Conservation (phyloP, 2,329 filamentous ascomycete species). For the Tolypocladium cylindrosporum region DNA sequence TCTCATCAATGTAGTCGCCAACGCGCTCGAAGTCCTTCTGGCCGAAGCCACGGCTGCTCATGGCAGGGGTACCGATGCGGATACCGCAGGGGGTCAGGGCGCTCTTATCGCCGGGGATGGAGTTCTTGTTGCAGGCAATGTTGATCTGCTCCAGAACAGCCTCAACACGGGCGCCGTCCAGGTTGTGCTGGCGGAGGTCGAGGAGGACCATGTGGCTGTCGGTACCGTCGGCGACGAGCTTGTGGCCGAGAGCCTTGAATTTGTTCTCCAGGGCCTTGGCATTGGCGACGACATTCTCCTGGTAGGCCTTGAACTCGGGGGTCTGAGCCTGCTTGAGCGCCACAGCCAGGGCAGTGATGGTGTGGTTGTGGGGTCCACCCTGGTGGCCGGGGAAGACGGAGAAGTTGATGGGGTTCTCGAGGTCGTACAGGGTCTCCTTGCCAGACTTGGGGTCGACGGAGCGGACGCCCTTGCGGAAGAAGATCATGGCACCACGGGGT, state of each 20-base stretch:
- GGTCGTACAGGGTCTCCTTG: constrained; percentile 82
- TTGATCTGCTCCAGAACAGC: constrained; percentile 95
- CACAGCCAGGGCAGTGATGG: constrained; percentile 92
- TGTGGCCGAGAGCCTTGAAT: constrained; percentile 83
- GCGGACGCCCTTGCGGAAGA: constrained; percentile 95
- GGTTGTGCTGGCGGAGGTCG: constrained; percentile 75
- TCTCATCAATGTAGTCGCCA: constrained; percentile 76
- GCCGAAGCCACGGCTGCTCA: constrained; percentile 92
- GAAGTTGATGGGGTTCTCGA: constrained; percentile 95
- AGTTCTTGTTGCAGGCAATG: constrained; percentile 99
- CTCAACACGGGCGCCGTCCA: constrained; percentile 94
- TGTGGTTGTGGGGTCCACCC: constrained; percentile 98
- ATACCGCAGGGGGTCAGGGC: constrained; percentile 90
- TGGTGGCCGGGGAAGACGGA: constrained; percentile 99
- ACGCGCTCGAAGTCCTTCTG: constrained; percentile 88
- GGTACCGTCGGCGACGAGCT: constrained; percentile 88
- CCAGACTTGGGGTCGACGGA: constrained; percentile 84
- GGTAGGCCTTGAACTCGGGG: constrained; percentile 88
- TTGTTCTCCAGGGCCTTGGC: constrained; percentile 82
- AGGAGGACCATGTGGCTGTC: constrained; percentile 97
- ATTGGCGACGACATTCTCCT: constrained; percentile 84
- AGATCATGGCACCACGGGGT: constrained; percentile 98
- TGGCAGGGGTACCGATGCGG: constrained; percentile 92
- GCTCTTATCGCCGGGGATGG: constrained; percentile 93
- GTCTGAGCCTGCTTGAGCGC: constrained; percentile 88